Evolutionary conservation across 1,284 basidiomycete genomes (phyloP).

Genomic region (Ustilago tritici): DNA sequence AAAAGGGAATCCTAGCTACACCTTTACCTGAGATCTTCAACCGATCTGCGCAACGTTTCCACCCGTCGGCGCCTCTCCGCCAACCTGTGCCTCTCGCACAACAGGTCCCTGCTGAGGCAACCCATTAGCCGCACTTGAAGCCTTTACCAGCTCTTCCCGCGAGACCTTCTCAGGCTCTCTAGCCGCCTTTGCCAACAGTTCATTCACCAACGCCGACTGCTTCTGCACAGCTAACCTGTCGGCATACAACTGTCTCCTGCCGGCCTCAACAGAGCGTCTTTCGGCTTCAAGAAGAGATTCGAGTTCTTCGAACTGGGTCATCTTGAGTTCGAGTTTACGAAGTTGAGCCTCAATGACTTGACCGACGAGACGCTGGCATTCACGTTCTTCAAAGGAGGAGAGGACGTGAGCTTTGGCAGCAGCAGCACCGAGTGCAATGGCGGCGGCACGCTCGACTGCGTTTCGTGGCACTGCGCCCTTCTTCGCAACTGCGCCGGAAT

Average conservation of each 20-base stretch:
- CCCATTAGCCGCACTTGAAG: conserved; percentile 52
- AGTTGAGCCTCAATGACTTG: conserved; percentile 90
- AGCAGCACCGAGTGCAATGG: conserved; percentile 79
- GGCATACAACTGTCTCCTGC: conserved; percentile 62
- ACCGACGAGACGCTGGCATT: conserved; percentile 83
- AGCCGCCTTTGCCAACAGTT: conserved; percentile 62
- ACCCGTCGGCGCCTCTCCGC: conserved; percentile 13
- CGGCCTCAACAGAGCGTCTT: conserved; percentile 60
- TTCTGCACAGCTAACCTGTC: conserved; percentile 66
- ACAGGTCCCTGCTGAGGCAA: conserved; percentile 65
- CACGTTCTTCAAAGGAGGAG: conserved; percentile 84
- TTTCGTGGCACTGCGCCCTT: conserved; percentile 55
- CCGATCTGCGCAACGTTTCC: conserved; percentile 50
- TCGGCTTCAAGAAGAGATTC: conserved; percentile 66
- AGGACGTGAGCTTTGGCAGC: conserved; percentile 86
- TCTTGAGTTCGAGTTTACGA: conserved; percentile 81
- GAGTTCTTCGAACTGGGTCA: conserved; percentile 67
- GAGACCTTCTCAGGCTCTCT: conserved; percentile 53
- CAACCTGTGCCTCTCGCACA: conserved; percentile 49
- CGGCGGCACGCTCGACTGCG: conserved; percentile 64
- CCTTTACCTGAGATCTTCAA: conserved; percentile 2
- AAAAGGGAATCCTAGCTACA: conserved; percentile 2
- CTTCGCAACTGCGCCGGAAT: conserved; percentile 14
- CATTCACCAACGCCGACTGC: conserved; percentile 63
- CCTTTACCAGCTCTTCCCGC: conserved; percentile 51